These are phyloP conservation scores for Brettanomyces bruxellensis DNA, from an alignment of 805 yeast genomes.

Conservation along the genomic window DNA sequence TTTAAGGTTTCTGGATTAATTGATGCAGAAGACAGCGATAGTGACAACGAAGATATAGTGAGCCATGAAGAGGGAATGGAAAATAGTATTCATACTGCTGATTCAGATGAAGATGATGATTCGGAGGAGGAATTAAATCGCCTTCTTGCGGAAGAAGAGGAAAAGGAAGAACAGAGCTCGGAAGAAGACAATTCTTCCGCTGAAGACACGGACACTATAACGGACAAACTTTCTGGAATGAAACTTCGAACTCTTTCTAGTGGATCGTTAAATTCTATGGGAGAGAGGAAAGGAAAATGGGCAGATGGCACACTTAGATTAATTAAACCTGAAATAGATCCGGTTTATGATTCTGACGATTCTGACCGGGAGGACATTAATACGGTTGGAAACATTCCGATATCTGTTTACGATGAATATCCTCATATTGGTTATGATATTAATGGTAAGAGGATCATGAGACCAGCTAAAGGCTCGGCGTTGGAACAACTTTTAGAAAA, in stretches of 20 bases:
- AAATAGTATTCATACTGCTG: too few relatives aligned
- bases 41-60: slow-evolving; percentile 24
- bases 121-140: slow-evolving; percentile 57
- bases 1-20: slow-evolving; percentile 25
- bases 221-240: slow-evolving; percentile 46
- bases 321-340: slow-evolving; percentile 83
- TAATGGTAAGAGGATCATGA: slow-evolving; percentile 96
- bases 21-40: slow-evolving; percentile 7
- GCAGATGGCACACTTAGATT: slow-evolving; percentile 78
- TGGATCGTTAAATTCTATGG: slow-evolving; percentile 22
- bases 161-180: slow-evolving; percentile 30
- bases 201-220: slow-evolving; percentile 35
- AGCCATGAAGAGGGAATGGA: slow-evolving; percentile 14
- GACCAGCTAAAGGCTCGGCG: slow-evolving; percentile 97
- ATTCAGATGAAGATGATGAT: slow-evolving; percentile 28
- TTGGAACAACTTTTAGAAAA: slow-evolving; percentile 81
- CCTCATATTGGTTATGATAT: slow-evolving; percentile 97
- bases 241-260: slow-evolving; percentile 42
- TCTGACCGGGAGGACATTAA: slow-evolving; percentile 72
- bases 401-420: slow-evolving; percentile 91
- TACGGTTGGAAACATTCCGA: slow-evolving; percentile 89
- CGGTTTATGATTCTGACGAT: slow-evolving; percentile 92
- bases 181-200: slow-evolving; percentile 37
- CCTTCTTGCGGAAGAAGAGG: slow-evolving; percentile 32
- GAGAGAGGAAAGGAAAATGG: slow-evolving; percentile 36